Conservation (phyloP, 352 stramenopile genomes). For the Globisporangium spiculum region DNA sequence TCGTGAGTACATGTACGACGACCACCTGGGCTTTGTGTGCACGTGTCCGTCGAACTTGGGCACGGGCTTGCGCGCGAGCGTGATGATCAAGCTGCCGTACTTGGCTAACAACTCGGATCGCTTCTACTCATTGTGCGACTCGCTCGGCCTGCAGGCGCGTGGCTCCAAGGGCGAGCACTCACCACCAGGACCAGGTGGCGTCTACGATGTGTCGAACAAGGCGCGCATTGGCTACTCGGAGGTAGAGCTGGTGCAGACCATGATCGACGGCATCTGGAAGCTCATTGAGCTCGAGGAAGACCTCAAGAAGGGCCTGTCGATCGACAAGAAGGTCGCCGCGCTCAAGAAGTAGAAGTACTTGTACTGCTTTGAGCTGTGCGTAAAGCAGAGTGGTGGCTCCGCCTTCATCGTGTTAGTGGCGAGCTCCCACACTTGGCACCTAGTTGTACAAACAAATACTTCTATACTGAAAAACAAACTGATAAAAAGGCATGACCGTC, state of each 20-base stretch:
- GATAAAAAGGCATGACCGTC: neutral
- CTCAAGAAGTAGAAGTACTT: conserved; percentile 24
- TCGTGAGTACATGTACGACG: conserved; percentile 86
- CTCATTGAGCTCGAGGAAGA: conserved; percentile 92
- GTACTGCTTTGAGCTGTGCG: neutral
- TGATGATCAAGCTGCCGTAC: conserved; percentile 85
- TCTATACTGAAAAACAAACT: neutral
- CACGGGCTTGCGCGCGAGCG: conserved; percentile 78
- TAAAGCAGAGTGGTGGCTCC: neutral
- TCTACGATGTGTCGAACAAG: conserved; percentile 95
- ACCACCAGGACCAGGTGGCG: conserved; percentile 71
- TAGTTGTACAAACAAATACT: neutral
- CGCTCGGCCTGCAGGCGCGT: conserved; percentile 77
- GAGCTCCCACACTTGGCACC: neutral
- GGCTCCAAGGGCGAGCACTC: conserved; percentile 84
- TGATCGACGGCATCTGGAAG: conserved; percentile 92
- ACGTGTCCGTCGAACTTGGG: conserved; percentile 88
- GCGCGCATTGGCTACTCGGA: conserved; percentile 92
- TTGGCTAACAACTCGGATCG: conserved; percentile 67
- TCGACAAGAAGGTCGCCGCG: conserved; percentile 55
- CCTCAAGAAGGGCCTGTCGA: conserved; percentile 79
- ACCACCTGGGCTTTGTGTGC: conserved; percentile 87
- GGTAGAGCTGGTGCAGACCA: conserved; percentile 93
- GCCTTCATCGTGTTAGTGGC: neutral
- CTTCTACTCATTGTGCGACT: conserved; percentile 69